Conservation (phyloP, 2,329 filamentous ascomycete genomes). For the Botryotinia convoluta region DNA sequence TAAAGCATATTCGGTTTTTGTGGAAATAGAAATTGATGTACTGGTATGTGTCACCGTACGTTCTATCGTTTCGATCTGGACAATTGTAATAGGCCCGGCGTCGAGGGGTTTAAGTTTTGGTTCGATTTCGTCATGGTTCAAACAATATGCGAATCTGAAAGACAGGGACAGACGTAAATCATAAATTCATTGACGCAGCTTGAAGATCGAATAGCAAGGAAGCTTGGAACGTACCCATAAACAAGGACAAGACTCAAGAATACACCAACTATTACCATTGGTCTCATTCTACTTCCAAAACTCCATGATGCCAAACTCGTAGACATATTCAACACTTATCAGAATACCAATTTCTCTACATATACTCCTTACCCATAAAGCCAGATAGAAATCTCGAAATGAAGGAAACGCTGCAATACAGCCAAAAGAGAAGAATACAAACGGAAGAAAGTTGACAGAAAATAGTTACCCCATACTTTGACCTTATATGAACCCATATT, state of each 20-base stretch:
- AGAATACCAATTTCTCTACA: neutral
- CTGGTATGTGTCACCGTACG: neutral
- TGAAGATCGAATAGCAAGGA: too few species aligned
- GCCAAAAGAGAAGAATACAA: neutral
- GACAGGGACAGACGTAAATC: neutral
- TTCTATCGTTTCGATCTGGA: neutral
- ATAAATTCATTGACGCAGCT: too few species aligned
- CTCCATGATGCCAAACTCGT: neutral
- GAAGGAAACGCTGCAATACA: neutral
- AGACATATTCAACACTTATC: neutral
- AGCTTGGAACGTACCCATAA: constrained; percentile 9
- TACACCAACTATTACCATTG: neutral
- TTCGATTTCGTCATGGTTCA: neutral
- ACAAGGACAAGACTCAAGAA: constrained; percentile 7
- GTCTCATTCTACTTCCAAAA: neutral
- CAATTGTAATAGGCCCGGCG: neutral
- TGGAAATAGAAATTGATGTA: neutral
- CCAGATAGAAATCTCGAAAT: neutral
- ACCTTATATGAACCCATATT: neutral
- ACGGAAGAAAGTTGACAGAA: neutral
- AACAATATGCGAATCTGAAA: constrained; percentile 3
- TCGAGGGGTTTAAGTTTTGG: neutral
- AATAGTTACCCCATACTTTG: neutral
- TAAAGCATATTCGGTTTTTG: constrained; percentile 16
- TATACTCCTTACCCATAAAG: neutral